Evolutionary conservation across 306 rosid species (phyloP).

Genomic region (Sechiopsis laciniata): DNA sequence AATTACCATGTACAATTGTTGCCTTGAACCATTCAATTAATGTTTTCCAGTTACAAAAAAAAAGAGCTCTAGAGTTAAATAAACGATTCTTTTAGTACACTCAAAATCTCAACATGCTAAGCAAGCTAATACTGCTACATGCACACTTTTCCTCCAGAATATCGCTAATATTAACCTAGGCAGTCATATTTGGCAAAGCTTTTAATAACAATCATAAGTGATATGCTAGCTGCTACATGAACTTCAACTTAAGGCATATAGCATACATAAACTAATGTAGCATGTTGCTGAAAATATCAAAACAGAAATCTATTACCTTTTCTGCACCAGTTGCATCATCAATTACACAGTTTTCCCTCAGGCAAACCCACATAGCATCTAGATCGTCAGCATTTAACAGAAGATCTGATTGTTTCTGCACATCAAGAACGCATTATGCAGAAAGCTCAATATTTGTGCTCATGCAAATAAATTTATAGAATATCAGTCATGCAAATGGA

Average conservation of each 20-base stretch:
- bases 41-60: neutral
- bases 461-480: slow-evolving; percentile 21
- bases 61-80: neutral
- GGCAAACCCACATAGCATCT: slow-evolving; percentile 97
- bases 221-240: neutral
- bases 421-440: slow-evolving; percentile 7
- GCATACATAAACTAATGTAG: neutral
- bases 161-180: neutral
- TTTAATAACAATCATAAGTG: neutral
- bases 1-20: too few species aligned
- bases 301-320: slow-evolving; percentile 47
- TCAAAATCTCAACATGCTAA: neutral
- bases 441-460: neutral
- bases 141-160: slow-evolving; percentile 4
- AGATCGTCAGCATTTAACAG: slow-evolving; percentile 95
- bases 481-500: slow-evolving; percentile 13
- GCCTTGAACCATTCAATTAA: neutral
- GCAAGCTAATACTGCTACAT: neutral
- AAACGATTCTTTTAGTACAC: neutral
- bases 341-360: slow-evolving; percentile 94
- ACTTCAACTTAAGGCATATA: slow-evolving; percentile 6
- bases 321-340: slow-evolving; percentile 98
- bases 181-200: neutral
- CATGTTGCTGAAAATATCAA: slow-evolving; percentile 22
- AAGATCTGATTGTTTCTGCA: slow-evolving; percentile 96